These are phyloP conservation scores for Pythium biforme DNA, from an alignment of 352 stramenopile species.

Conservation along the genomic window DNA sequence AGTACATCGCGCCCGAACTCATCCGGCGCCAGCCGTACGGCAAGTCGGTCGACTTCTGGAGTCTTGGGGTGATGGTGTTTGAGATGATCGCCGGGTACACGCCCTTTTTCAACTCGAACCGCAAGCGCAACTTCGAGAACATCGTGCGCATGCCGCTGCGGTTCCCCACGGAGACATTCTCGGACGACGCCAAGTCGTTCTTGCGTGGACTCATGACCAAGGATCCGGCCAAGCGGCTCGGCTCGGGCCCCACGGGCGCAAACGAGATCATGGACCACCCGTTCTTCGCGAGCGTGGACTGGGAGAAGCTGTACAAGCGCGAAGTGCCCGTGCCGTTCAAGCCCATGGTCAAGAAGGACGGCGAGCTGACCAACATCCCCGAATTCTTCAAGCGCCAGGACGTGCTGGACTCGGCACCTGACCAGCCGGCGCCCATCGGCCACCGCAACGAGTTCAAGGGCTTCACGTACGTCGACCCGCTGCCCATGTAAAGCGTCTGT, in stretches of 20 bases:
- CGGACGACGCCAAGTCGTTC: slow-evolving; percentile 68
- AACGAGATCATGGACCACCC: slow-evolving; percentile 84
- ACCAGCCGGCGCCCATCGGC: slow-evolving; percentile 50
- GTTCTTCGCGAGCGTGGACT: slow-evolving; percentile 78
- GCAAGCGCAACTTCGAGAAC: slow-evolving; percentile 87
- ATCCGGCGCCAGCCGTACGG: slow-evolving; percentile 74
- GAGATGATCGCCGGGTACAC: slow-evolving; percentile 83
- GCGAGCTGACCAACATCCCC: slow-evolving; percentile 73
- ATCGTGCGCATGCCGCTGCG: slow-evolving; percentile 76
- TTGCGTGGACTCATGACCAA: slow-evolving; percentile 70
- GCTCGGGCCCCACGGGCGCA: slow-evolving; percentile 60
- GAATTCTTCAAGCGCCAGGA: slow-evolving; percentile 84
- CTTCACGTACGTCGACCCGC: slow-evolving; percentile 79
- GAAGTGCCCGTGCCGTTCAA: slow-evolving; percentile 63
- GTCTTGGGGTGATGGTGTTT: slow-evolving; percentile 79
- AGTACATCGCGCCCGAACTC: slow-evolving; percentile 84
- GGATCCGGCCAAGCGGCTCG: slow-evolving; percentile 73
- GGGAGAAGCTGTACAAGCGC: slow-evolving; percentile 79
- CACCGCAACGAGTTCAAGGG: slow-evolving; percentile 74
- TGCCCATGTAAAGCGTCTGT: slow-evolving; percentile 37
- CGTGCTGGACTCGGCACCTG: slow-evolving; percentile 61
- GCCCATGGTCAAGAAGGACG: slow-evolving; percentile 65
- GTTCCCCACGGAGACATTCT: slow-evolving; percentile 68
- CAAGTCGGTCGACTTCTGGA: slow-evolving; percentile 88
- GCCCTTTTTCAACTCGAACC: slow-evolving; percentile 76